Base-by-base conservation (phyloP, 192 early-diverging fungal genomes). In the Podila verticillata region DNA sequence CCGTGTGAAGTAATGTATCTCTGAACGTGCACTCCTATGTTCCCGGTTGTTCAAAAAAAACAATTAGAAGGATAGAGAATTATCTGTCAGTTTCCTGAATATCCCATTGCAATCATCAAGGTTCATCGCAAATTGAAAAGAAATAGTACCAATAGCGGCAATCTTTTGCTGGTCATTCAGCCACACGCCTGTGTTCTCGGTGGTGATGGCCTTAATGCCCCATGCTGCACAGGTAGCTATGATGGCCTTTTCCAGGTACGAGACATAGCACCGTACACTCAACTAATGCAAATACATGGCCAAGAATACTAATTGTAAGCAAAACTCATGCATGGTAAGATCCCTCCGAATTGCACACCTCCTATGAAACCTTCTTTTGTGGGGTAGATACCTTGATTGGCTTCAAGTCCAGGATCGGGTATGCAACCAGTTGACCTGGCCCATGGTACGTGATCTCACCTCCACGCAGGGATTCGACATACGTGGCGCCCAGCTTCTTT, bases 391-490 rank as follows among this genome's bases (percentile, higher is more conserved):
- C 93, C 81, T 89, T 63, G 62, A 91, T 89, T 63, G 92, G 88
- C 32, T 87, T 84, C 35, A 99, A 82, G 81, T 96, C 85, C 20
- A 98, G 31, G 59, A 95, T 96, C 5, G 98, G 98, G 74, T 99
- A 99, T 17, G 90, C 95, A 22, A 99, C 95, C 39, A 99, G 87
- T 85, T 99, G 98, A 0, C 97, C 97, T 7, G 97, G 98, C 0
- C 98, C 98, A 82, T 99, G 98, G 75, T 94, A 99, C 1, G 98
- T 99, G 7, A 94, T 91, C 81, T 99, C 92, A 17, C 98, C 98
- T 28, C 98, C 98, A 19, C 97, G 84, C 65, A 89, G 83, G 0
- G 95, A 95, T 84, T 94, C 89, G 64, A 77, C 86, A 78, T 92
- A 94, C 10, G 90, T 93, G 31, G 94, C 92, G n/a, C 92, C 94